Conservation (phyloP, 805 yeast genomes). For the Metschnikowia bowlesiae region DNA sequence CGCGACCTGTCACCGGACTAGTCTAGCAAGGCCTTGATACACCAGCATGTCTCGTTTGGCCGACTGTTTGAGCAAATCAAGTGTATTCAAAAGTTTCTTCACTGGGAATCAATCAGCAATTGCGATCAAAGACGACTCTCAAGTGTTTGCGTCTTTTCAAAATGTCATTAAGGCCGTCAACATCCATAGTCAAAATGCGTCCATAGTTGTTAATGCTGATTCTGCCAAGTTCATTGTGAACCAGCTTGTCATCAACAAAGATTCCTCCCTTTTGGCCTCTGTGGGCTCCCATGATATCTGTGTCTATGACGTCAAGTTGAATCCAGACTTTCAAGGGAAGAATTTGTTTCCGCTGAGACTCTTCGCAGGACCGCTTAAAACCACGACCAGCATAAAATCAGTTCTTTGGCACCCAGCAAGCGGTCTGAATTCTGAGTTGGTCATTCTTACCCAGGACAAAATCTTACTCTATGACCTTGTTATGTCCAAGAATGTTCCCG, state of each 20-base stretch:
- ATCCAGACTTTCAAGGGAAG: neutral
- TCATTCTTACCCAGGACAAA: slow-evolving; percentile 9
- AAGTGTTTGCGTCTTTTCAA: slow-evolving; percentile 9
- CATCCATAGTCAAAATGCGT: slow-evolving; percentile 4
- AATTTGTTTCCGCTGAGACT: neutral
- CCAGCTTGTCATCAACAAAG: slow-evolving; percentile 8
- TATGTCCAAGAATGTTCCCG: slow-evolving; percentile 8
- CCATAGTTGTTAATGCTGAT: slow-evolving; percentile 5
- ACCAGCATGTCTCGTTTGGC: neutral
- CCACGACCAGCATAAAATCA: neutral
- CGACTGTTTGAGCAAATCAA: slow-evolving; percentile 2
- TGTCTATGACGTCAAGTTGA: slow-evolving; percentile 8
- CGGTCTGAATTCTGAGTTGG: slow-evolving; percentile 11
- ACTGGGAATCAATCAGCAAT: neutral
- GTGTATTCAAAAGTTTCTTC: slow-evolving; percentile 6
- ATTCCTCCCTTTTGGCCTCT: slow-evolving; percentile 12
- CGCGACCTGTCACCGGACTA: neutral
- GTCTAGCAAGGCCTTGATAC: neutral
- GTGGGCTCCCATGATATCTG: slow-evolving; percentile 8
- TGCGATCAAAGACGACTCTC: slow-evolving; percentile 10
- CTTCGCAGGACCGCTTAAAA: neutral
- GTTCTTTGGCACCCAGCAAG: slow-evolving; percentile 18
- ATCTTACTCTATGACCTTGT: slow-evolving; percentile 14
- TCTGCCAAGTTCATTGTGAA: slow-evolving; percentile 4
- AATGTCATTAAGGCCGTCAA: slow-evolving; percentile 11